Evolutionary conservation across 192 early-diverging fungal genomes (phyloP).

Genomic region (Podila clonocystis): DNA sequence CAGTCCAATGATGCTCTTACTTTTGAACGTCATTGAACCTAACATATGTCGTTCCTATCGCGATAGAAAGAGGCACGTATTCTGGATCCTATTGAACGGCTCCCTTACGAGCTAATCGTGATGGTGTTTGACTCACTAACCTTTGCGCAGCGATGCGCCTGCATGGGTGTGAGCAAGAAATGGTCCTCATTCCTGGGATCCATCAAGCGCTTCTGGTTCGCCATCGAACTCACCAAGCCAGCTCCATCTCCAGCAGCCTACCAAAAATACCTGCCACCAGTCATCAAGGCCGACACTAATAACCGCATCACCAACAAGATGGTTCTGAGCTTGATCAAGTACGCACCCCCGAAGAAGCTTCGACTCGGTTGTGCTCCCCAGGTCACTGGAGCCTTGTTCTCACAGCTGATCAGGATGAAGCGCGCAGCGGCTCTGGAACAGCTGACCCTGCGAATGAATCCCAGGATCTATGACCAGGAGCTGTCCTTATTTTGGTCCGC

Average conservation of each 20-base stretch:
- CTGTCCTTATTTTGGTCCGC: conserved; percentile 34
- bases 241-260: background rate
- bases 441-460: conserved; percentile 18
- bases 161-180: conserved; percentile 37
- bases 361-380: conserved; percentile 21
- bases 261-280: conserved; percentile 15
- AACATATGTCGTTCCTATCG: background rate
- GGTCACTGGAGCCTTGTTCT: conserved; percentile 15
- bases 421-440: conserved; percentile 22
- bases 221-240: conserved; percentile 29
- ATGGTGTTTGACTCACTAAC: conserved; percentile 22
- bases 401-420: conserved; percentile 18
- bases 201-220: conserved; percentile 26
- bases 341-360: conserved; percentile 22
- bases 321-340: conserved; percentile 21
- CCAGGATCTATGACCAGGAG: conserved; percentile 29
- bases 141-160: conserved; percentile 27
- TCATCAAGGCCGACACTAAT: conserved; percentile 16
- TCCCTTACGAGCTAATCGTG: conserved; percentile 35
- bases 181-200: conserved; percentile 32
- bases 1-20: background rate
- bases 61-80: conserved; percentile 23
- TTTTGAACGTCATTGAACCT: background rate
- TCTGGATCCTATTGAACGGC: conserved; percentile 37
- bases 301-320: conserved; percentile 38